phyloP scores from a whole-genome alignment of 2,329 filamentous ascomycete species.

The Ascochyta viciae-villosae region DNA sequence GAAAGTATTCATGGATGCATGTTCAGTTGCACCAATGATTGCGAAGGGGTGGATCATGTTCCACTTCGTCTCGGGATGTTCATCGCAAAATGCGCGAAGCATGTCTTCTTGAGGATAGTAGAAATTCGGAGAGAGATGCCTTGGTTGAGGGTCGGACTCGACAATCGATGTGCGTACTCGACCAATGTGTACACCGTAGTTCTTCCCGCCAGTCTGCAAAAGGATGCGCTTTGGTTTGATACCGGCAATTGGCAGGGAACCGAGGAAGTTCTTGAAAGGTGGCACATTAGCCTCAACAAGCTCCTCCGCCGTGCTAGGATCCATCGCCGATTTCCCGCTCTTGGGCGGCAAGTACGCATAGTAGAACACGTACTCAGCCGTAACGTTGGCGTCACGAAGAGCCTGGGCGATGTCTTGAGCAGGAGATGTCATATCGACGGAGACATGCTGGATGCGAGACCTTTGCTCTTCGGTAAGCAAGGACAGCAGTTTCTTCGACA shows the following conservation, averaged over 20 bases:
- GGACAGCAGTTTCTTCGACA: constrained; percentile 5
- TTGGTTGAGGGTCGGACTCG: constrained; percentile 24
- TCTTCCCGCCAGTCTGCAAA: constrained; percentile 22
- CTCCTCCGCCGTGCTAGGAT: constrained; percentile 8
- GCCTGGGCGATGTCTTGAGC: constrained; percentile 13
- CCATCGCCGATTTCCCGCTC: constrained; percentile 10
- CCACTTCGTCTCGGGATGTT: constrained; percentile 15
- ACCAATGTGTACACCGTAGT: constrained; percentile 21
- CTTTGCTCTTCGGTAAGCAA: constrained; percentile 15
- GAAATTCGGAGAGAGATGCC: constrained; percentile 21
- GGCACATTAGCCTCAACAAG: constrained; percentile 18
- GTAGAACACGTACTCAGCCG: constrained; percentile 21
- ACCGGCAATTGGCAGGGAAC: constrained; percentile 6
- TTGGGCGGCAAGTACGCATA: constrained; percentile 23
- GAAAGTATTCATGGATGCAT: constrained; percentile 20
- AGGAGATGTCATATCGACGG: constrained; percentile 15
- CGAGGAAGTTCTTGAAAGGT: constrained; percentile 18
- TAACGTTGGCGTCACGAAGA: neutral
- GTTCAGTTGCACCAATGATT: constrained; percentile 12
- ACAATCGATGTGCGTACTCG: constrained; percentile 16
- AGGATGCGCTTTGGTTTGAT: constrained; percentile 21
- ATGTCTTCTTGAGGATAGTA: constrained; percentile 24
- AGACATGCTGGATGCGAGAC: constrained; percentile 20
- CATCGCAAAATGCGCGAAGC: constrained; percentile 8
- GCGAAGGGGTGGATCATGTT: constrained; percentile 16